Base-by-base conservation (phyloP, 2,329 filamentous ascomycete genomes). In the Pyrenochaeta sp. region DNA sequence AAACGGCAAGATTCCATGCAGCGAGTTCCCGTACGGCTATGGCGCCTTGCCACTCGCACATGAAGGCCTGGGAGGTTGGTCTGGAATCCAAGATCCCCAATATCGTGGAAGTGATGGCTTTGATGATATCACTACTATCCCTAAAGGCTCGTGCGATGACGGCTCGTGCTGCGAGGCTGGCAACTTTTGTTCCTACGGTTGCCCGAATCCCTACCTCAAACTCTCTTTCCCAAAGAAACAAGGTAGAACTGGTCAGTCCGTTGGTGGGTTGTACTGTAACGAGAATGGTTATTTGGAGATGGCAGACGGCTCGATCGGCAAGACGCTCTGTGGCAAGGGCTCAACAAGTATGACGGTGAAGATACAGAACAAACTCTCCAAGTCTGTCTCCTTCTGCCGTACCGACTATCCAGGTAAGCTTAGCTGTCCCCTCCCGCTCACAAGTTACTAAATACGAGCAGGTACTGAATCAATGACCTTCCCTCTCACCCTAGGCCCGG, bases 121-220 rank as follows among this genome's bases (percentile, higher is more conserved):
- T 46, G 72, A 81, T 13, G 72, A 84, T 49, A 90, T 96, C 72
- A 82, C 80, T 75, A 85, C 86, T 59, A 92, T 93, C 60, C 82
- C 86, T 50, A 88, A 88, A 40, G 87, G 85, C 27, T 78, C 88
- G 46, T 81, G 80, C 58, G 54, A 60, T 8, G 75, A 81, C 19
- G 90, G 89, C 15, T 79, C 86, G 15, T 78, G 78, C 59, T 94
- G 92, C 80, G 67, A 61, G 7, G 57, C 67, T 25, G 89, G 88
- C 48, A 80, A 83, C 57, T 93, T 93, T 84, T 97, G 94, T 84
- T 96, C 93, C 1, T 98, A 98, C 73, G 89, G 92, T 55, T 99
- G 95, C 83, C 91, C 92, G n/a, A 80, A 88, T 28, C 94, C 94
- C 45, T 96, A 95, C 79, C 88, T 95, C 78, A 97, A 97, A 86